Conservation (phyloP, 106 monocot genomes). For the Acanthochlamys bracteata region DNA sequence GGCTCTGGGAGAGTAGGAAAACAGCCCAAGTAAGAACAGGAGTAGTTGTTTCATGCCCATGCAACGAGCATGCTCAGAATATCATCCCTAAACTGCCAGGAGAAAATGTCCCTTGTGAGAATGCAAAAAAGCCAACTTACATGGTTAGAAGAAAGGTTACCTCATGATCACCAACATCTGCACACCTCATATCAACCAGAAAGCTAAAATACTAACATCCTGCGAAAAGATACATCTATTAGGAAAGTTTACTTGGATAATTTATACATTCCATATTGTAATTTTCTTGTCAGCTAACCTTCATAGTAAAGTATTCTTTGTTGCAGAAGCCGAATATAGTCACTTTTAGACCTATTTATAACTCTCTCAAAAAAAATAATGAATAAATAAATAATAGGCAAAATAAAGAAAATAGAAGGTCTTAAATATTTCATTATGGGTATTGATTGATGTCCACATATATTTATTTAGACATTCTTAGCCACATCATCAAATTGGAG, state of each 20-base stretch:
- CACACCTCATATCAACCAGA: constrained; percentile 97
- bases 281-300: constrained; percentile 33
- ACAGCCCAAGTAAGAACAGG: constrained; percentile 96
- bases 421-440: no score
- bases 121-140: background rate
- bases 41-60: constrained; percentile 98
- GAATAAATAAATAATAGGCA: no score
- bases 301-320: constrained; percentile 75
- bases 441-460: no score
- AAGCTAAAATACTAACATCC: constrained; percentile 95
- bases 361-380: no score
- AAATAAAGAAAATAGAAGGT: no score
- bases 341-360: no score
- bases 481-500: no score
- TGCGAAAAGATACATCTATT: constrained; percentile 13
- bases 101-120: background rate
- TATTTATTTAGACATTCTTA: no score
- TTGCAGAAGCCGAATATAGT: constrained; percentile 30
- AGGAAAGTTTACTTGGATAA: background rate
- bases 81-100: constrained; percentile 85
- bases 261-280: background rate
- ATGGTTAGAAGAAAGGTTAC: constrained; percentile 11
- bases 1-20: constrained; percentile 71
- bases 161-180: constrained; percentile 93
- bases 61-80: constrained; percentile 99